phyloP scores from a whole-genome alignment of 306 rosid species.

The Myrica gale region DNA sequence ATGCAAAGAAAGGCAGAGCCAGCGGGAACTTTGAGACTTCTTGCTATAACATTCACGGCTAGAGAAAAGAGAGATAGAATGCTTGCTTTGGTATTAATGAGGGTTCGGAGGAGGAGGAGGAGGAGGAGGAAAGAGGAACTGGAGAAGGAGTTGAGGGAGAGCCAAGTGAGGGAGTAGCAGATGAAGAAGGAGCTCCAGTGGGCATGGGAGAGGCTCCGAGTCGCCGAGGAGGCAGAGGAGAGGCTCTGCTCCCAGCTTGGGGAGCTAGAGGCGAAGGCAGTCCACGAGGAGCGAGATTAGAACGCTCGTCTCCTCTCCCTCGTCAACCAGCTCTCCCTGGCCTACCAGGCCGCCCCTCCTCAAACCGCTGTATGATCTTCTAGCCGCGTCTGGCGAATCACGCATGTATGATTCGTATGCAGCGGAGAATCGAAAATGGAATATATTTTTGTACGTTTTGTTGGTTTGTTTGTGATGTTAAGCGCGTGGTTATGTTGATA shows the following conservation, averaged over 20 bases:
- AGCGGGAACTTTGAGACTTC: not conserved
- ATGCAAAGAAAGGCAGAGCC: not conserved
- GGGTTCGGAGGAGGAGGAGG: slow-evolving; percentile 10
- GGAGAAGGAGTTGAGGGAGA: slow-evolving; percentile 65
- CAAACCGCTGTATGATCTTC: too few relatives aligned
- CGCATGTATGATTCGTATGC: too few relatives aligned
- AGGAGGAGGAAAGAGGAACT: slow-evolving; percentile 63
- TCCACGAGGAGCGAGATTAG: slow-evolving; percentile 65
- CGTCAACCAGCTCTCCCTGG: slow-evolving; percentile 63
- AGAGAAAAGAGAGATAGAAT: not conserved
- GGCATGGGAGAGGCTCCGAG: slow-evolving; percentile 58
- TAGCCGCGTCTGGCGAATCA: too few relatives aligned
- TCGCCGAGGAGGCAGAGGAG: slow-evolving; percentile 94
- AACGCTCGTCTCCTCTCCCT: slow-evolving; percentile 55
- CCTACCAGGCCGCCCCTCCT: slow-evolving; percentile 34
- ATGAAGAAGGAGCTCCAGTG: slow-evolving; percentile 54
- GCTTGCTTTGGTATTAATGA: not conserved
- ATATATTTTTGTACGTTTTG: too few relatives aligned
- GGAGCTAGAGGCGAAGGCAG: slow-evolving; percentile 79
- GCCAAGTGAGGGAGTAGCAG: slow-evolving; percentile 69
- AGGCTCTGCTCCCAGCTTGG: slow-evolving; percentile 89
- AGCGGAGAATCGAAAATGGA: too few relatives aligned
- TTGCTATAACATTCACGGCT: not conserved
- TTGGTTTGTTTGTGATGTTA: too few relatives aligned
- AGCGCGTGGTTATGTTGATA: too few relatives aligned